phyloP scores from a whole-genome alignment of 1,139 yeast genomes.

The Lodderomyces orthopsilosis region DNA sequence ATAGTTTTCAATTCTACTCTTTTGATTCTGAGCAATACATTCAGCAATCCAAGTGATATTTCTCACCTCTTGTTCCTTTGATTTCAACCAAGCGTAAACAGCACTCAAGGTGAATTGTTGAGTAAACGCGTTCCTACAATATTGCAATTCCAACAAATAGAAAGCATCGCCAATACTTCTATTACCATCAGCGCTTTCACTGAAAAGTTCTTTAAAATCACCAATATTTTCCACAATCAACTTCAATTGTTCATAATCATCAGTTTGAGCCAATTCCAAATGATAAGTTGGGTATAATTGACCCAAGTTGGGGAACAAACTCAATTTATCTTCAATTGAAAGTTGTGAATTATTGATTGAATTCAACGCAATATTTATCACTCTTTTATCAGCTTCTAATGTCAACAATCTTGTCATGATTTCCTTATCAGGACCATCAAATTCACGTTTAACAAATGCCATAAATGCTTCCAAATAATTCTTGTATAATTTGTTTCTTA shows the following conservation, averaged over 20 bases:
- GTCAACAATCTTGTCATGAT: constrained; percentile 73
- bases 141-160: constrained; percentile 86
- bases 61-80: constrained; percentile 94
- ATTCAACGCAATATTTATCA: constrained; percentile 87
- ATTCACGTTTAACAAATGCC: constrained; percentile 55
- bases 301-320: constrained; percentile 52
- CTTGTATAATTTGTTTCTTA: constrained; percentile 86
- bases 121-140: constrained; percentile 89
- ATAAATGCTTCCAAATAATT: constrained; percentile 90
- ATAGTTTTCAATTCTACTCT: constrained; percentile 75
- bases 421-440: constrained; percentile 76
- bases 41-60: constrained; percentile 99
- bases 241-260: constrained; percentile 84
- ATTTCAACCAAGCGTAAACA: constrained; percentile 94
- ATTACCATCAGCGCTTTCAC: constrained; percentile 45
- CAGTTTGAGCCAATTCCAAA: constrained; percentile 66
- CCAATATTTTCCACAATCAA: constrained; percentile 69
- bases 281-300: constrained; percentile 75
- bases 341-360: constrained; percentile 79
- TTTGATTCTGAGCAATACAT: constrained; percentile 88
- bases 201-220: constrained; percentile 70
- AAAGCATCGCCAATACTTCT: constrained; percentile 88
- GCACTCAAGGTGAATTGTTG: constrained; percentile 93
- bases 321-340: constrained; percentile 62
- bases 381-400: constrained; percentile 94